Evolutionary conservation across 177 flowering plant species (phyloP), one percentile per base, ranked within the genome.

Genomic region (Telopea speciosissima): DNA sequence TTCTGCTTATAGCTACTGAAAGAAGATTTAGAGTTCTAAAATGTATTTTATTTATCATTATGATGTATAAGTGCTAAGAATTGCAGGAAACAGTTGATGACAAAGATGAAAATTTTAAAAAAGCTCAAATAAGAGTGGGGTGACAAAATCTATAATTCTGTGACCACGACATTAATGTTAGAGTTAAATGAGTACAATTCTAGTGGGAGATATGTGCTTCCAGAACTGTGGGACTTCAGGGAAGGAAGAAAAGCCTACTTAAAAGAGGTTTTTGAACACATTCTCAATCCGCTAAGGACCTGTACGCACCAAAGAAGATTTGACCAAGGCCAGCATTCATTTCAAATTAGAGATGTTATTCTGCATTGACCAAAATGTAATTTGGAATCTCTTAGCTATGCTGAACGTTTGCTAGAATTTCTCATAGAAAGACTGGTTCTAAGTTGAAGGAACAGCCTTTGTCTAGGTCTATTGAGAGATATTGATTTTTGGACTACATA

Each of bases 171-270:
- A 9, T 63, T 82, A n/a, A n/a, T n/a, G 70, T 22, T 52, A 70
- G 81, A 82, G 65, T 28, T 79, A n/a, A 79, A 82, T 63, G 82
- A 82, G 54, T 73, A 75, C 70, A 82, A 82, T 52, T 74, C 81
- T 3, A 82, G 84, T 69, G 84, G 82, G 23, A 66, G 82, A 33
- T 82, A 79, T 70, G 49, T 49, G 3, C 59, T 73, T 19, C 24
- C 76, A 14, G 84, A 79, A 69, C 73, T 82, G 10, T 82, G 84
- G 84, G 77, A 82, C 45, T 73, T 58, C 63, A 73, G 60, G 33
- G 75, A 77, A 68, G 75, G 64, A 45, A 77, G 82, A 45, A 82
- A 71, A 58, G 84, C 84, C 19, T 70, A 68, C 7, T 58, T 79
- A 44, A 73, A 75, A 67, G 84, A 82, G 72, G 84, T 63, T 42